Conservation (phyloP, 2,329 filamentous ascomycete species). For the Fusarium austroafricanum region DNA sequence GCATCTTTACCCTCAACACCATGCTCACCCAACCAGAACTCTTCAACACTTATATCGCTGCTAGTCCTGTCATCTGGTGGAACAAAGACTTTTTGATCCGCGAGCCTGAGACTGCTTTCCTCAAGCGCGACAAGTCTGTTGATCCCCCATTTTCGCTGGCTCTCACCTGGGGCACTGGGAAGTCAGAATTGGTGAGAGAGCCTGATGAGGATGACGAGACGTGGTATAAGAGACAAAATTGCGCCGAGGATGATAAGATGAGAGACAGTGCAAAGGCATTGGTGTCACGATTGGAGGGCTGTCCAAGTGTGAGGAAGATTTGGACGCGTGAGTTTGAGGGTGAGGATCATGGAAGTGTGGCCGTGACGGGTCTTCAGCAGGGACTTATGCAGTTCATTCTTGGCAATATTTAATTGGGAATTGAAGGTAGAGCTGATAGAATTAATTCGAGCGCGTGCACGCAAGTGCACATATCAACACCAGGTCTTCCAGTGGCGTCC, state of each 20-base stretch:
- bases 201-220: slow-evolving; percentile 47
- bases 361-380: slow-evolving; percentile 38
- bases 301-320: slow-evolving; percentile 32
- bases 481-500: neutral
- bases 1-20: slow-evolving; percentile 59
- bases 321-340: slow-evolving; percentile 42
- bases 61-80: slow-evolving; percentile 62
- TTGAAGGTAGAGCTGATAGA: neutral
- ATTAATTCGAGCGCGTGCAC: neutral
- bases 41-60: slow-evolving; percentile 59
- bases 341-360: slow-evolving; percentile 45
- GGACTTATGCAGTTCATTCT: slow-evolving; percentile 41
- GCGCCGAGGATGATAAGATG: slow-evolving; percentile 44
- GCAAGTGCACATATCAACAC: neutral
- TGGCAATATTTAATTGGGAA: slow-evolving; percentile 10
- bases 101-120: slow-evolving; percentile 48
- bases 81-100: slow-evolving; percentile 56
- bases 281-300: slow-evolving; percentile 32
- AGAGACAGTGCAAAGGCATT: slow-evolving; percentile 32
- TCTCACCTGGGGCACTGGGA: slow-evolving; percentile 48
- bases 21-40: slow-evolving; percentile 55
- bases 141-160: slow-evolving; percentile 48
- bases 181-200: slow-evolving; percentile 47
- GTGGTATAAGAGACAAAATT: slow-evolving; percentile 46
- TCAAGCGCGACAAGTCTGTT: slow-evolving; percentile 12